Conservation (phyloP, 768 basidiomycete species). For the Mycena filopes region DNA sequence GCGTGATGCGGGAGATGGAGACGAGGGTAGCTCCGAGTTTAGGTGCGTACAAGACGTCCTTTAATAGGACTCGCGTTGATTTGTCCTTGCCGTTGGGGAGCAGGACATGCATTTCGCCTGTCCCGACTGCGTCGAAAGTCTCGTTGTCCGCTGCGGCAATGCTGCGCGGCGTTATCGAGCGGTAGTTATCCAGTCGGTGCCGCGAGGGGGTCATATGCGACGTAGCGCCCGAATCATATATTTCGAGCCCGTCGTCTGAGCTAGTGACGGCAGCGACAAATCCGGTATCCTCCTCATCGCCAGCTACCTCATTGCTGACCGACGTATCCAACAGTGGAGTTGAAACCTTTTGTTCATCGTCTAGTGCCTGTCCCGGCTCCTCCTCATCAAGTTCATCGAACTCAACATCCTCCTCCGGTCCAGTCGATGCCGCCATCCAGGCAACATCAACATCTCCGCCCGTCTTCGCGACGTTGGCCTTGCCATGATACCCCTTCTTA, state of each 20-base stretch:
- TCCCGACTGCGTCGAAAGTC: constrained; percentile 41
- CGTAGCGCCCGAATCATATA: constrained; percentile 51
- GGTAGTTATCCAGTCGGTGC: constrained; percentile 42
- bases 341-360: too few relatives aligned
- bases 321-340: too few relatives aligned
- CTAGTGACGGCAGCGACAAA: too few relatives aligned
- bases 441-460: not conserved
- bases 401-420: not conserved
- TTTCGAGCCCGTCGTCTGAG: constrained; percentile 27
- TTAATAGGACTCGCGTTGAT: constrained; percentile 35
- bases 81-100: constrained; percentile 36
- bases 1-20: constrained; percentile 41
- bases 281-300: too few relatives aligned
- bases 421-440: not conserved
- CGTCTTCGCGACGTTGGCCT: not conserved
- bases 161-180: constrained; percentile 35
- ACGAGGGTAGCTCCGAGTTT: constrained; percentile 43
- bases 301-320: too few relatives aligned
- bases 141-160: constrained; percentile 45
- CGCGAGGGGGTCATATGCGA: constrained; percentile 48
- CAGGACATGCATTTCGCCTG: not conserved
- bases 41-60: constrained; percentile 44
- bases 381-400: not conserved
- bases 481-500: constrained; percentile 17
- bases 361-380: not conserved